Percentiles rank a stretch among this genome's conserved stretches.
These are phyloP conservation scores for Xylaria grammica DNA, from an alignment of 495 filamentous ascomycete species.

Conservation along the genomic window DNA sequence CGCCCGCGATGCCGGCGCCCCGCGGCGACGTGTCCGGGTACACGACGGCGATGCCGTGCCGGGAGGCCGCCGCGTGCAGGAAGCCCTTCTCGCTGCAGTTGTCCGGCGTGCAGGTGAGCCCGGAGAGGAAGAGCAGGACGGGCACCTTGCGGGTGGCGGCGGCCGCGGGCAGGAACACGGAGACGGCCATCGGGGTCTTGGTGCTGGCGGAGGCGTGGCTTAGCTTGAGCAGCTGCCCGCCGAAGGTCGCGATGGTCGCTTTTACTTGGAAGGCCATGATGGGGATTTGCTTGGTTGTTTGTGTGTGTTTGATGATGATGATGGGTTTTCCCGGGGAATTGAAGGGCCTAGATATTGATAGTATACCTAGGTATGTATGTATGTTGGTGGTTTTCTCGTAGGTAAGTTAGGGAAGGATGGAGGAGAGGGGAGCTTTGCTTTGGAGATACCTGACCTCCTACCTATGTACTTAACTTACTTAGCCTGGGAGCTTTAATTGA, in stretches of 20 bases:
- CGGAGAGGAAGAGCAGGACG: constrained; percentile 92
- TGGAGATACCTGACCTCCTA: too few species aligned
- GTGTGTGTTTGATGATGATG: not conserved
- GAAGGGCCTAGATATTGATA: too few species aligned
- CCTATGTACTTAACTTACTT: too few species aligned
- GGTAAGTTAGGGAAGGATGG: too few species aligned
- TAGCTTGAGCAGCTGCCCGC: constrained; percentile 93
- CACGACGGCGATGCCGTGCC: constrained; percentile 82
- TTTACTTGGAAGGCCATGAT: constrained; percentile 89
- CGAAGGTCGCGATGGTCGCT: constrained; percentile 89
- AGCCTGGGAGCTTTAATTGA: too few species aligned
- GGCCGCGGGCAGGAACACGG: constrained; percentile 72
- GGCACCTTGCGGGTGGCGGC: constrained; percentile 67
- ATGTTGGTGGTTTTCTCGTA: not conserved
- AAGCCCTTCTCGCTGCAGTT: constrained; percentile 98
- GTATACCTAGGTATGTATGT: not conserved
- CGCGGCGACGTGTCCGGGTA: constrained; percentile 95
- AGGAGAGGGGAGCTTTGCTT: too few species aligned
- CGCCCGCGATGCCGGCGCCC: constrained; percentile 76
- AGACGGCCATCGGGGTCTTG: constrained; percentile 71
- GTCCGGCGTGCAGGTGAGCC: constrained; percentile 92
- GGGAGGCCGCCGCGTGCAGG: constrained; percentile 80
- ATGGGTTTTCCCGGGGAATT: not conserved
- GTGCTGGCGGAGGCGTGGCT: constrained; percentile 77
- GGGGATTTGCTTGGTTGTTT: constrained; percentile 25